These are phyloP conservation scores for Amanita rubescens DNA, from an alignment of 768 basidiomycete species.

Conservation along the genomic window DNA sequence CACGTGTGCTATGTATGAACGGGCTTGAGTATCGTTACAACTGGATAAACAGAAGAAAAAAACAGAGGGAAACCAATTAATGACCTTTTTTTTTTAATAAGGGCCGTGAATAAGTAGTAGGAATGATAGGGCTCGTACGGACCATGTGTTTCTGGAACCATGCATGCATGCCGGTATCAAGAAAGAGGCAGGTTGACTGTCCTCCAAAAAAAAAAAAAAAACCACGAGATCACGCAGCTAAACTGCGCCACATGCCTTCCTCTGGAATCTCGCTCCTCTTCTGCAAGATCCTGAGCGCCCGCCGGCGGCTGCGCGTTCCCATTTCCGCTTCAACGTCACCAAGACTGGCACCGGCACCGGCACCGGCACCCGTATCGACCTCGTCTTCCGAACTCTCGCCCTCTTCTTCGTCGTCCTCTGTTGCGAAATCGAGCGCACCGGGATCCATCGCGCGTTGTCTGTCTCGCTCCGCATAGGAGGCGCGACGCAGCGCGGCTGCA, in stretches of 20 bases:
- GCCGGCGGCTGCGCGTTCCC: constrained; percentile 40
- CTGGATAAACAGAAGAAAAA: neutral
- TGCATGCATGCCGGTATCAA: no score
- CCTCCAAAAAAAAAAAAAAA: no score
- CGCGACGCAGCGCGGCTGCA: constrained; percentile 47
- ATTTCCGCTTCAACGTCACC: no score
- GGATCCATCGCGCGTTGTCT: constrained; percentile 58
- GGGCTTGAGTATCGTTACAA: neutral
- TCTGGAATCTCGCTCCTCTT: constrained; percentile 60
- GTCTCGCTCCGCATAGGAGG: constrained; percentile 64
- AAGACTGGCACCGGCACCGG: no score
- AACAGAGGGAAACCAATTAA: neutral
- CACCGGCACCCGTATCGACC: constrained; percentile 16
- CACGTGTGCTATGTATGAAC: neutral
- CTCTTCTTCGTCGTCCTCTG: constrained; percentile 43
- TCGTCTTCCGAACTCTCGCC: constrained; percentile 20
- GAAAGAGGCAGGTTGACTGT: no score
- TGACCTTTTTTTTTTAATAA: neutral
- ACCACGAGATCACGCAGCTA: constrained; percentile 32
- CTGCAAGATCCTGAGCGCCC: constrained; percentile 63
- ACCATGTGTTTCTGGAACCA: no score
- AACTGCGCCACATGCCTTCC: constrained; percentile 77
- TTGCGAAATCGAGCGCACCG: constrained; percentile 55
- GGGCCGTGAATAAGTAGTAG: neutral
- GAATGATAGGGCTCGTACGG: neutral